Evolutionary conservation across 1,139 yeast genomes (phyloP).

Genomic region (Blastobotrys buckinghamii): DNA sequence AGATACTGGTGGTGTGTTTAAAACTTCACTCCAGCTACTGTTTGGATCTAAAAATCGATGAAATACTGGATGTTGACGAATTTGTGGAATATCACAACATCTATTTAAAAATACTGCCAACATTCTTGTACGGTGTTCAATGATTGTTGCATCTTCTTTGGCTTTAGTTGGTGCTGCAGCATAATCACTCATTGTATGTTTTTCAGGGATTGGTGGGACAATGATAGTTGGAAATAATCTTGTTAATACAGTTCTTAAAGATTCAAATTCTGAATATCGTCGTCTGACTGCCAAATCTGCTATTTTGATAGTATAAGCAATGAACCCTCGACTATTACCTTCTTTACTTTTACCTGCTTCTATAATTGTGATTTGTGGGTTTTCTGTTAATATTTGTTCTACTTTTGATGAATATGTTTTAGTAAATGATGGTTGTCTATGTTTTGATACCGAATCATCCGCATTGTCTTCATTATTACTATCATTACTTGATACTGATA

Average conservation of each 20-base stretch:
- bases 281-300: slow-evolving; percentile 61
- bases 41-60: slow-evolving; percentile 80
- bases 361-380: slow-evolving; percentile 46
- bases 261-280: slow-evolving; percentile 88
- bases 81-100: slow-evolving; percentile 53
- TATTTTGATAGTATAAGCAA: slow-evolving; percentile 72
- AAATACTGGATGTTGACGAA: slow-evolving; percentile 58
- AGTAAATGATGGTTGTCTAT: slow-evolving; percentile 8
- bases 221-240: slow-evolving; percentile 75
- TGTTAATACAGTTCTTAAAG: slow-evolving; percentile 61
- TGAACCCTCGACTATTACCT: slow-evolving; percentile 63
- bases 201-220: slow-evolving; percentile 94
- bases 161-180: slow-evolving; percentile 53
- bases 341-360: slow-evolving; percentile 81
- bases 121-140: slow-evolving; percentile 67
- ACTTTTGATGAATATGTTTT: slow-evolving; percentile 32
- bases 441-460: background rate
- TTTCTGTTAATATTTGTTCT: slow-evolving; percentile 32
- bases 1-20: slow-evolving; percentile 52
- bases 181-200: slow-evolving; percentile 56
- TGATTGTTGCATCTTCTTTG: slow-evolving; percentile 46
- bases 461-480: background rate
- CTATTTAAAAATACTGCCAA: slow-evolving; percentile 72
- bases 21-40: slow-evolving; percentile 62
- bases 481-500: slow-evolving; percentile 9